Evolutionary conservation across 768 basidiomycete genomes (phyloP).

Genomic region (Lenzites betulinus): DNA sequence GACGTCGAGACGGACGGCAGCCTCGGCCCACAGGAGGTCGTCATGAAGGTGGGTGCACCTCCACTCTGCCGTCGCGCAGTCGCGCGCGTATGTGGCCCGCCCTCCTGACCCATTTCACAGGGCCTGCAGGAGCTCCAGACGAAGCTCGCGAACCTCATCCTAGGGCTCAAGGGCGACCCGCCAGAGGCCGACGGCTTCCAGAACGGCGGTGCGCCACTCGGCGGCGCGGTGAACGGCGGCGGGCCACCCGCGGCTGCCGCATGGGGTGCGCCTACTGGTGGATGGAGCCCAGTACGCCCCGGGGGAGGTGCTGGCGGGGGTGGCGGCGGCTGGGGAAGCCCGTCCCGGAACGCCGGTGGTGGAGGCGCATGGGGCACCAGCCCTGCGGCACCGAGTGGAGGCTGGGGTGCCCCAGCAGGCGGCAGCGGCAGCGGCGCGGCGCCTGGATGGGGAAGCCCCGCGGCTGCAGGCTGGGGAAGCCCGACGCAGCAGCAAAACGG

Average conservation of each 20-base stretch:
- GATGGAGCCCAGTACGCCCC: slow-evolving; percentile 33
- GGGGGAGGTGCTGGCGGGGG: slow-evolving; percentile 28
- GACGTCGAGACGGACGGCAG: slow-evolving; percentile 95
- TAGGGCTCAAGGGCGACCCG: slow-evolving; percentile 57
- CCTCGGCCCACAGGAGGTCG: slow-evolving; percentile 83
- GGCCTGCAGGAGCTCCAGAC: slow-evolving; percentile 78
- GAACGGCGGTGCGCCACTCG: slow-evolving; percentile 29
- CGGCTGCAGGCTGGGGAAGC: slow-evolving; percentile 31
- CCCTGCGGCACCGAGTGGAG: background rate
- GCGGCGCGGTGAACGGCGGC: slow-evolving; percentile 11
- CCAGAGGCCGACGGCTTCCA: slow-evolving; percentile 52
- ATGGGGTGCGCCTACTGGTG: slow-evolving; percentile 19
- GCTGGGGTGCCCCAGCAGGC: slow-evolving; percentile 5
- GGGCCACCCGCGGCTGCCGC: slow-evolving; percentile 17
- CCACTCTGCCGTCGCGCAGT: too few relatives aligned
- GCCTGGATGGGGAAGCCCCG: slow-evolving; percentile 18
- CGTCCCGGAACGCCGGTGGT: slow-evolving; percentile 11
- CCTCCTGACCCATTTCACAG: slow-evolving; percentile 37
- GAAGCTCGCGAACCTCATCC: slow-evolving; percentile 78
- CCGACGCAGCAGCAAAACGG: slow-evolving; percentile 31
- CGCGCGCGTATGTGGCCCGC: too few relatives aligned
- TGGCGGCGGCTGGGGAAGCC: slow-evolving; percentile 20
- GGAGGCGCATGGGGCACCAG: slow-evolving; percentile 26
- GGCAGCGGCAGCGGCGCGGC: background rate
- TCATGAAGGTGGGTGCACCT: slow-evolving; percentile 64